phyloP scores from a whole-genome alignment of 306 rosid genomes.

The Fragaria nilgerrensis region DNA sequence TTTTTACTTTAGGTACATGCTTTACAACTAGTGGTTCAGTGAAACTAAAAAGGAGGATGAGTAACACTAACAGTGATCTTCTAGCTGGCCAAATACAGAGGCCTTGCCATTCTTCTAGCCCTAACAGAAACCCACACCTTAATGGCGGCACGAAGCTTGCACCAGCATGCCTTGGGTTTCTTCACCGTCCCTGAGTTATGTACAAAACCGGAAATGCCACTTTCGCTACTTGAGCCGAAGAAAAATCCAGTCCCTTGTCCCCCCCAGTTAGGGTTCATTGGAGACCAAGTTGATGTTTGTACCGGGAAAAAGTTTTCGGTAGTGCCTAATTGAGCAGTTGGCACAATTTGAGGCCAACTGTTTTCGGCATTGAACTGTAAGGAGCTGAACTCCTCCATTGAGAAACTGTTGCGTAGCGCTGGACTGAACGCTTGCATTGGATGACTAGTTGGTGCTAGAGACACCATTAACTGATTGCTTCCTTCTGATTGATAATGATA shows the following conservation, averaged over 20 bases:
- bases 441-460: slow-evolving; percentile 12
- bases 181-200: slow-evolving; percentile 30
- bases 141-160: slow-evolving; percentile 37
- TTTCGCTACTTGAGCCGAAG: slow-evolving; percentile 21
- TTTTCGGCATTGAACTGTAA: slow-evolving; percentile 22
- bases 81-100: slow-evolving; percentile 16
- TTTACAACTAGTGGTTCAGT: slow-evolving; percentile 2
- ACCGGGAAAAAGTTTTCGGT: slow-evolving; percentile 19
- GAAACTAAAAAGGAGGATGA: background rate
- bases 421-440: slow-evolving; percentile 10
- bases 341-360: slow-evolving; percentile 15
- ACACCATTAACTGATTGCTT: slow-evolving; percentile 14
- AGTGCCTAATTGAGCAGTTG: slow-evolving; percentile 19
- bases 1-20: background rate
- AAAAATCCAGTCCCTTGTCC: slow-evolving; percentile 19
- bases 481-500: slow-evolving; percentile 24
- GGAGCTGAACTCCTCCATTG: slow-evolving; percentile 24
- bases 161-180: slow-evolving; percentile 52
- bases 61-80: slow-evolving; percentile 12
- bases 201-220: slow-evolving; percentile 2
- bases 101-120: slow-evolving; percentile 37
- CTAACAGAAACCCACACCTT: slow-evolving; percentile 40
- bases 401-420: slow-evolving; percentile 14
- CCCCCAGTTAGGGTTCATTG: slow-evolving; percentile 29
- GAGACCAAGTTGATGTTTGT: slow-evolving; percentile 21